Percentiles rank a stretch among this genome's conserved stretches.
These are phyloP conservation scores for Phialocephala subalpina DNA, from an alignment of 2,329 filamentous ascomycete species.

Conservation along the genomic window DNA sequence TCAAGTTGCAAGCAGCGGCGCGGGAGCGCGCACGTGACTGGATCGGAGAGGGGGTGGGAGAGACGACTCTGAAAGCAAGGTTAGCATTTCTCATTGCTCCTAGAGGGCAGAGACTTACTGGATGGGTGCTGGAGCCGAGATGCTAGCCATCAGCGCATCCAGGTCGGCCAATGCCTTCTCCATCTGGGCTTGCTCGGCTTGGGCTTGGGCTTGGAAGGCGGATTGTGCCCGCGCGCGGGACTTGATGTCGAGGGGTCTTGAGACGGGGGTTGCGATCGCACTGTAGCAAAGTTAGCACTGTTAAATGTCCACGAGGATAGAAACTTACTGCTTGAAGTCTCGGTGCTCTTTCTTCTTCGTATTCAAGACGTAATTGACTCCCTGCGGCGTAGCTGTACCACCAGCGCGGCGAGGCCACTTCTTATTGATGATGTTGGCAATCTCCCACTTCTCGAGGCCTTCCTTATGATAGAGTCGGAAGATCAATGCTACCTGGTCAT, in stretches of 20 bases:
- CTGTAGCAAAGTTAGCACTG: background rate
- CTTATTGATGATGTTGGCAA: background rate
- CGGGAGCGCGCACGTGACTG: no score
- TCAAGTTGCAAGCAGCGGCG: no score
- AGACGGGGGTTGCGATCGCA: background rate
- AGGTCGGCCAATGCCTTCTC: no score
- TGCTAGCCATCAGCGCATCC: no score
- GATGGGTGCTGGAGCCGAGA: no score
- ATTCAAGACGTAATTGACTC: conserved; percentile 1
- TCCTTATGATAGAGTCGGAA: background rate
- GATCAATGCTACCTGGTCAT: background rate
- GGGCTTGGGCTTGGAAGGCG: background rate
- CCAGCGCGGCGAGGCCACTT: background rate
- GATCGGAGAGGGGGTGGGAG: no score
- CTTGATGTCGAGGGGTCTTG: background rate
- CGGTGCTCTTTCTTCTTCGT: background rate
- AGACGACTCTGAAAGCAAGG: no score
- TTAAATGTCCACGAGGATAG: background rate
- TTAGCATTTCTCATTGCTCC: no score
- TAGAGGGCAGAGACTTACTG: no score
- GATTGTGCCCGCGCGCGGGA: background rate
- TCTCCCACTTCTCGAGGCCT: background rate
- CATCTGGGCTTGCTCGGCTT: no score
- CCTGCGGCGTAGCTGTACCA: background rate
- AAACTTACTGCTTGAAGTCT: background rate